A percentile compares a stretch with the other conserved stretches of the same genome.
phyloP scores from a whole-genome alignment of 2,329 filamentous ascomycete species.

The Aspergillus terreus region DNA sequence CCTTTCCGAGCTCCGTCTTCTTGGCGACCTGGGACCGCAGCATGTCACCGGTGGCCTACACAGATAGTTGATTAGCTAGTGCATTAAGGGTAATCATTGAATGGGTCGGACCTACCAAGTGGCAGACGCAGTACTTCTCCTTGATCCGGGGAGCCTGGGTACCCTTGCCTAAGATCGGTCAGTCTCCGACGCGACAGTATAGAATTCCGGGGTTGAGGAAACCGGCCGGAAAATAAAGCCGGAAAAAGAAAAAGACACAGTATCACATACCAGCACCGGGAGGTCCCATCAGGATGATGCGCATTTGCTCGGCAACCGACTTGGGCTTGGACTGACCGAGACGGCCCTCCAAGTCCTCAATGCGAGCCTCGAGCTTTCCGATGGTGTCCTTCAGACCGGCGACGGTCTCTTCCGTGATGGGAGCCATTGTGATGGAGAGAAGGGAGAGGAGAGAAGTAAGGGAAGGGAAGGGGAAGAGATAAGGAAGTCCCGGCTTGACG shows the following conservation, averaged over 20 bases:
- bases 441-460: neutral
- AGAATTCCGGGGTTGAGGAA: neutral
- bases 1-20: constrained; percentile 88
- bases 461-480: constrained; percentile 9
- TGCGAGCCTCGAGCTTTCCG: constrained; percentile 76
- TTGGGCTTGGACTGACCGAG: constrained; percentile 52
- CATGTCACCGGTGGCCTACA: constrained; percentile 96
- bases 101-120: constrained; percentile 65
- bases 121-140: constrained; percentile 96
- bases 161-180: constrained; percentile 72
- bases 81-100: neutral
- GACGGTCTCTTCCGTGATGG: constrained; percentile 75
- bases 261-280: constrained; percentile 77
- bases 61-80: neutral
- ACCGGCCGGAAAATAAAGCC: neutral
- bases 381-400: constrained; percentile 82
- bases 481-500: constrained; percentile 18
- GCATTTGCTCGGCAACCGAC: constrained; percentile 62
- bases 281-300: constrained; percentile 97
- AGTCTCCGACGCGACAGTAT: neutral
- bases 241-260: too few species aligned
- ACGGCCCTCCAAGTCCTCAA: constrained; percentile 77
- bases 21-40: constrained; percentile 96
- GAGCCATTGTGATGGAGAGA: constrained; percentile 64
- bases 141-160: constrained; percentile 98